Evolutionary conservation across 2,329 filamentous ascomycete genomes (phyloP), one percentile per base, ranked within the genome.

Genomic region (Aspergillus floridensis): DNA sequence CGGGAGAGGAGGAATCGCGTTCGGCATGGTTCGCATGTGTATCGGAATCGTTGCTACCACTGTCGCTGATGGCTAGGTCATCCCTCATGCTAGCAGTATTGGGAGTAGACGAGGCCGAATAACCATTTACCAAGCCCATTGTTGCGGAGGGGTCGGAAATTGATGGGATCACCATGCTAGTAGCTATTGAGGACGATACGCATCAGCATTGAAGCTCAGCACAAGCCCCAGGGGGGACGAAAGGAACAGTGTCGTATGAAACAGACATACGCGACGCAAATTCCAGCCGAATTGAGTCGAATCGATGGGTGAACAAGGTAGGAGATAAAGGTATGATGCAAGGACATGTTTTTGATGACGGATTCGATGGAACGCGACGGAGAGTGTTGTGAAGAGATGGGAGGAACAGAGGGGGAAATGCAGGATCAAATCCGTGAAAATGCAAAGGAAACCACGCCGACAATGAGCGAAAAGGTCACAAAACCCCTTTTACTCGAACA

Each of bases 31-130:
- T 75, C 69, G 89, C 85, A 71, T 85, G 84, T 67, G 85, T 81
- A 70, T 96, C 89, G 69, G 90, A 92, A 61, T 89, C 82, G 68
- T 92, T 90, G 81, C 87, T 91, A 68, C 92, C 90, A 77, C 84
- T 89, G 65, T 83, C 83, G 62, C 83, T 79, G 49, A 69, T 61
- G 35, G 78, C 78, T 61, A 77, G 74, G 59, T 82, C 79, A 59
- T 67, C 64, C 54, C 70, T 65, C 49, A 64, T 61, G 51, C 65
- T 68, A n/a, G 61, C 56, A 62, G 66, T 58, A 61, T 72, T 64
- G 31, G 66, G 63, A 56, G 65, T 59, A 49, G 69, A 64, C 6
- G 69, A 68, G 52, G 64, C 62, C 54, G 68, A 62, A 59, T 70
- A 72, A 51, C 73, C 75, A 62, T 77, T 77, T 16, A 71, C 62